A percentile compares a stretch with the other conserved stretches of the same genome.
Evolutionary conservation across 23 red algal genomes (phyloP).

Genomic region (Gracilaria gracilis): DNA sequence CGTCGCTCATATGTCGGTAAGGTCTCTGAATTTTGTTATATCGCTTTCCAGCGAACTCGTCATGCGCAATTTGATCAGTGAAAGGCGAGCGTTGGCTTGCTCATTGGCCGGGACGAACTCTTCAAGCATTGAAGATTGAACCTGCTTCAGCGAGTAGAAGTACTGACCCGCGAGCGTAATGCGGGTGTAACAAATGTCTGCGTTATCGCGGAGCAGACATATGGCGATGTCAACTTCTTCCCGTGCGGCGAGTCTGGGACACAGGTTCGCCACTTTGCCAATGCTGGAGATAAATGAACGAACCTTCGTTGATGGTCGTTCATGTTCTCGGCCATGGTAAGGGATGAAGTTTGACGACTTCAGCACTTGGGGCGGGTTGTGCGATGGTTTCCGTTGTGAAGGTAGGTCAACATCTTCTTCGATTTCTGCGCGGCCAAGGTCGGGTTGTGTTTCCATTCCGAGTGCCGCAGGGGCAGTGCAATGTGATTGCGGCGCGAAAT

Average conservation of each 20-base stretch:
- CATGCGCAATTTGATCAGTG: conserved; percentile 16
- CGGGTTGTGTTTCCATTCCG: no score
- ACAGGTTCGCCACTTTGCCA: neutral
- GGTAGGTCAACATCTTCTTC: no score
- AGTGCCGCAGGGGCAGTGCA: no score
- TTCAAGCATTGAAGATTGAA: neutral
- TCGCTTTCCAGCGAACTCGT: neutral
- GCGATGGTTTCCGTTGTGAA: neutral
- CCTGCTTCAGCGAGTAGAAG: neutral
- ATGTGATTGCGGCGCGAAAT: no score
- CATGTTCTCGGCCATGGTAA: neutral
- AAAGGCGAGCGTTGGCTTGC: neutral
- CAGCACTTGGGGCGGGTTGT: neutral
- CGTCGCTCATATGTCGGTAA: neutral
- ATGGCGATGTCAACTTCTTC: neutral
- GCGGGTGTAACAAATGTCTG: neutral
- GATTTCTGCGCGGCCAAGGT: no score
- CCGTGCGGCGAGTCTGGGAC: neutral
- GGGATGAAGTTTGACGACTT: neutral
- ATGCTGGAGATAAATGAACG: conserved; percentile 6
- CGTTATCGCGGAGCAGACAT: neutral
- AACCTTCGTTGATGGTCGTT: neutral
- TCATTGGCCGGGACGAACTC: neutral
- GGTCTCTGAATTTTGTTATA: neutral
- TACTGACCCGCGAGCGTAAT: neutral